These are phyloP conservation scores for Gleditsia sinensis DNA, from an alignment of 306 rosid genomes.

Conservation along the genomic window DNA sequence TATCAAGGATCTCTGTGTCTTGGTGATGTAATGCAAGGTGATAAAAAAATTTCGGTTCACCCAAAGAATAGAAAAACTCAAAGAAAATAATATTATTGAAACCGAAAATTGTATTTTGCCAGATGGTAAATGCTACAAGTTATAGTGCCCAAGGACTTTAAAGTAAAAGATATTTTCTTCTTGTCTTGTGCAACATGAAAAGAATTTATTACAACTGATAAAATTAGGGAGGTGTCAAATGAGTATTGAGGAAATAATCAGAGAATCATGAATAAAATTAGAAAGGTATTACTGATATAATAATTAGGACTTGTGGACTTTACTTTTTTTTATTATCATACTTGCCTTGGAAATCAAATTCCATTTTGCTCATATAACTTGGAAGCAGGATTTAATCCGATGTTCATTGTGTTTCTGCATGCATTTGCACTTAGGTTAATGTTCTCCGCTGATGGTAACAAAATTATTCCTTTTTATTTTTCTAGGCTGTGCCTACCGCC, in stretches of 20 bases:
- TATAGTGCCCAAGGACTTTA: not conserved
- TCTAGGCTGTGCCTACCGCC: slow-evolving; percentile 74
- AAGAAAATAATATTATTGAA: no score
- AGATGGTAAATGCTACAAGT: not conserved
- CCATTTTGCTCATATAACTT: not conserved
- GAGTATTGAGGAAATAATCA: not conserved
- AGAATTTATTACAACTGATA: not conserved
- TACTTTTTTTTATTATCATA: not conserved
- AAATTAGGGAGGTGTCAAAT: not conserved
- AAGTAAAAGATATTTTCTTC: not conserved
- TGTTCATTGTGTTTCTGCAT: not conserved
- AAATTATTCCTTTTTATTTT: slow-evolving; percentile 16
- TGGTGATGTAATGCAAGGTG: not conserved
- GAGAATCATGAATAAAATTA: not conserved
- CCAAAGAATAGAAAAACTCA: no score
- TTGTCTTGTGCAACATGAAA: not conserved
- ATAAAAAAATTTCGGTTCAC: not conserved
- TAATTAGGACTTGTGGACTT: not conserved
- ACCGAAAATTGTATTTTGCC: no score
- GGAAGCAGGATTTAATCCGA: slow-evolving; percentile 1
- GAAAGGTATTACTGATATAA: not conserved
- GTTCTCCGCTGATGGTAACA: slow-evolving; percentile 5
- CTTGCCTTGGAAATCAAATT: not conserved
- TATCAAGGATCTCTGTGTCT: not conserved
- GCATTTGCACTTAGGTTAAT: not conserved